Percentiles rank a stretch among this genome's conserved stretches.
These are phyloP conservation scores for Phlebopus sp. DNA, from an alignment of 1,284 basidiomycete genomes.

Conservation along the genomic window DNA sequence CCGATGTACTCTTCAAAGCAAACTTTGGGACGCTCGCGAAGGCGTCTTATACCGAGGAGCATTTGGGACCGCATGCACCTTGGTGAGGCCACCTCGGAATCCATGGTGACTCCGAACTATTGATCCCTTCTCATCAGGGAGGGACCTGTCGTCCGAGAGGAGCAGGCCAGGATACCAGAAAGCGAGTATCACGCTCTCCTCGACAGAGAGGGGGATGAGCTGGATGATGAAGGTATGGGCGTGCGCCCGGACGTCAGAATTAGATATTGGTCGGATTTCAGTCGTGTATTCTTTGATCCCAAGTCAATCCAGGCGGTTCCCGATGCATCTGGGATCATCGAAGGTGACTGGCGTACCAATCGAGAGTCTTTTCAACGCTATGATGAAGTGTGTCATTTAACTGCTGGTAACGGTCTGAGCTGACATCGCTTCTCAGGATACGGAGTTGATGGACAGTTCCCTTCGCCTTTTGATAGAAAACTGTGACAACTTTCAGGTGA, in stretches of 20 bases:
- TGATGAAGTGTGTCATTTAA: conserved; percentile 45
- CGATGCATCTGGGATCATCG: conserved; percentile 45
- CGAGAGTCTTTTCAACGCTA: conserved; percentile 50
- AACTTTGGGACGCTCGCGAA: conserved; percentile 61
- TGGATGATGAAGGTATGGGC: conserved; percentile 20
- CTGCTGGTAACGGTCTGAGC: background rate
- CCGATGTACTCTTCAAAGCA: conserved; percentile 35
- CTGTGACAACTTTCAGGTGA: conserved; percentile 69
- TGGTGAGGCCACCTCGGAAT: conserved; percentile 17
- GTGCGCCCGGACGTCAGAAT: conserved; percentile 33
- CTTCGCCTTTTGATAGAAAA: conserved; percentile 69
- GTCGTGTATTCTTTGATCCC: conserved; percentile 63
- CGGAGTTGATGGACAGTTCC: conserved; percentile 60
- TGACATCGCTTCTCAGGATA: conserved; percentile 40
- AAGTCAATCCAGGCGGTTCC: conserved; percentile 63
- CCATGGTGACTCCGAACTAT: conserved; percentile 1
- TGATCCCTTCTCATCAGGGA: conserved; percentile 40
- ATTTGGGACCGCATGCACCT: conserved; percentile 32
- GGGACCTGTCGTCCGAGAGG: conserved; percentile 47
- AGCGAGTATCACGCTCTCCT: conserved; percentile 55
- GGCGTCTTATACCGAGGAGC: conserved; percentile 23
- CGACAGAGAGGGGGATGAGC: conserved; percentile 34
- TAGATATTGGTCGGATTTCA: conserved; percentile 79
- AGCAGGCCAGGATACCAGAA: conserved; percentile 49
- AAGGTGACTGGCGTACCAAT: conserved; percentile 57